A percentile compares a stretch with the other conserved stretches of the same genome.
Conservation (phyloP, 208 protist genomes). For the Trichomonas vaginalis region DNA sequence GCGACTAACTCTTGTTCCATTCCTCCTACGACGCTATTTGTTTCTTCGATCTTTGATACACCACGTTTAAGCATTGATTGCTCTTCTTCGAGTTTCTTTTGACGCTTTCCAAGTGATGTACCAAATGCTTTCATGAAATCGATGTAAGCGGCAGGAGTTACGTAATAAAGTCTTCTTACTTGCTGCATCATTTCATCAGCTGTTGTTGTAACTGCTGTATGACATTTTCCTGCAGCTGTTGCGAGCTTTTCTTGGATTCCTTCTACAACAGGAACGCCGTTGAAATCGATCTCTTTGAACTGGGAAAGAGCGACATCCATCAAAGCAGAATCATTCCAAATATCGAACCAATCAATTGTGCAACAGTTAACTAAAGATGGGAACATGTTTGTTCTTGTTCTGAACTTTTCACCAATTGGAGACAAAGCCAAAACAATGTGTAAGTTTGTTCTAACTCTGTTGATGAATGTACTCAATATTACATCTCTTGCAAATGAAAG, state of each 20-base stretch:
- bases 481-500: slow-evolving; percentile 49
- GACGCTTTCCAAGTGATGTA: slow-evolving; percentile 57
- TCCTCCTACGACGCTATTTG: slow-evolving; percentile 65
- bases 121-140: slow-evolving; percentile 63
- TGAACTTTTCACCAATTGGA: slow-evolving; percentile 68
- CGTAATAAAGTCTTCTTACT: slow-evolving; percentile 72
- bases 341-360: slow-evolving; percentile 87
- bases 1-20: slow-evolving; percentile 75
- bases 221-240: slow-evolving; percentile 64
- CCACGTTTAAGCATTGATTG: slow-evolving; percentile 36
- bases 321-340: slow-evolving; percentile 78
- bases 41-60: slow-evolving; percentile 66
- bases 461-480: slow-evolving; percentile 70
- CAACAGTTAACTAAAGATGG: slow-evolving; percentile 88
- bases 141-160: slow-evolving; percentile 79
- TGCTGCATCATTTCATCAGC: slow-evolving; percentile 64
- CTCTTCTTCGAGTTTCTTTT: slow-evolving; percentile 34
- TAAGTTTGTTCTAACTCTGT: slow-evolving; percentile 68
- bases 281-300: background rate
- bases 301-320: slow-evolving; percentile 51
- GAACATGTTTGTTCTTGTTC: slow-evolving; percentile 74
- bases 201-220: slow-evolving; percentile 34
- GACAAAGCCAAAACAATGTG: slow-evolving; percentile 80
- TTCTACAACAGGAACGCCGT: background rate
- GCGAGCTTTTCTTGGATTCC: background rate